Percentiles rank a stretch among this genome's conserved stretches.
phyloP scores from a whole-genome alignment of 208 protist genomes.

The Leishmania braziliensis region DNA sequence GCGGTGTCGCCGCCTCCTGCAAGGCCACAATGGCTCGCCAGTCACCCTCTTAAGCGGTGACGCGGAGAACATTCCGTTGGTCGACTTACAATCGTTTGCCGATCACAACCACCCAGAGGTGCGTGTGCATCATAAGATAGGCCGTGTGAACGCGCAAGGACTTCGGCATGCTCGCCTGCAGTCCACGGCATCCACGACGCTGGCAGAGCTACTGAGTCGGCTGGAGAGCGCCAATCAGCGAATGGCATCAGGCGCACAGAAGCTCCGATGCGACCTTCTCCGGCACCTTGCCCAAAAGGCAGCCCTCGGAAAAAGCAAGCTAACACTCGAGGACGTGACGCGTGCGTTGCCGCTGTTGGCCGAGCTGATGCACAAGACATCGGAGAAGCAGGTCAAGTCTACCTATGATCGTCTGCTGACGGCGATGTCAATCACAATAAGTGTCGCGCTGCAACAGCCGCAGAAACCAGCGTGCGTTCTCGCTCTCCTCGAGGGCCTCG shows the following conservation, averaged over 20 bases:
- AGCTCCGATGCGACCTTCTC: slow-evolving; percentile 59
- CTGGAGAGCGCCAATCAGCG: slow-evolving; percentile 36
- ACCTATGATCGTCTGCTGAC: slow-evolving; percentile 51
- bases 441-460: slow-evolving; percentile 50
- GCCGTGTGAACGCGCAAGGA: slow-evolving; percentile 70
- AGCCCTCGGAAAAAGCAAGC: slow-evolving; percentile 39
- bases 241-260: slow-evolving; percentile 11
- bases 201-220: slow-evolving; percentile 62
- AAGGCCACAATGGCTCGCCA: slow-evolving; percentile 34
- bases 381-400: slow-evolving; percentile 29
- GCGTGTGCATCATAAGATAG: slow-evolving; percentile 74
- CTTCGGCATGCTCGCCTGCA: slow-evolving; percentile 57
- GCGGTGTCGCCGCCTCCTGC: slow-evolving; percentile 68
- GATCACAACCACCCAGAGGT: slow-evolving; percentile 61
- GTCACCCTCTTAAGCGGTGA: slow-evolving; percentile 71
- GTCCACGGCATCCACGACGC: slow-evolving; percentile 37
- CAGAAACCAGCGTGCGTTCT: slow-evolving; percentile 33
- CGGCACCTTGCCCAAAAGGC: slow-evolving; percentile 71
- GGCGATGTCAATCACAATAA: slow-evolving; percentile 52
- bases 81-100: slow-evolving; percentile 63
- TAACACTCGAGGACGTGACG: slow-evolving; percentile 60
- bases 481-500: slow-evolving; percentile 63
- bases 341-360: slow-evolving; percentile 67
- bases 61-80: slow-evolving; percentile 66
- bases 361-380: slow-evolving; percentile 11